These are phyloP conservation scores for Grigorovia humatica DNA, from an alignment of 805 yeast genomes.

Conservation along the genomic window DNA sequence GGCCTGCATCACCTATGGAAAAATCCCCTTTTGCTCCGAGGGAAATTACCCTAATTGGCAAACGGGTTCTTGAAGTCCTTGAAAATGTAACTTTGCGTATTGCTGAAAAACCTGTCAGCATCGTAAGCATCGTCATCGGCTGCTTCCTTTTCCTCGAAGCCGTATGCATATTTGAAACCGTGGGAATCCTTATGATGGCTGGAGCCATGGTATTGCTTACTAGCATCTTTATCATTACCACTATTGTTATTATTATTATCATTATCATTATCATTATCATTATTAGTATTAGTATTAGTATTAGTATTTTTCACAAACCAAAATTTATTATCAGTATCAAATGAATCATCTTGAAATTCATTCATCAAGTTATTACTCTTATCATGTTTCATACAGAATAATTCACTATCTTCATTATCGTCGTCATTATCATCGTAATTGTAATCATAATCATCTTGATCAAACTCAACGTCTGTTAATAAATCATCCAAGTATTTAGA, in stretches of 20 bases:
- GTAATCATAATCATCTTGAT: neutral
- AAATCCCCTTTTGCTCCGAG: neutral
- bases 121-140: neutral
- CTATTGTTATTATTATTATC: neutral
- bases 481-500: conserved; percentile 1
- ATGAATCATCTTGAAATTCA: neutral
- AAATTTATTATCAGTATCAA: neutral
- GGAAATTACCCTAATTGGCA: conserved; percentile 1
- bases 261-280: neutral
- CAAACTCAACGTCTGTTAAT: neutral
- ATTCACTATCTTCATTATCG: neutral
- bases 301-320: conserved; percentile 1
- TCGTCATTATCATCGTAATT: neutral
- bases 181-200: too few species aligned
- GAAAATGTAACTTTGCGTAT: neutral
- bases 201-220: too few species aligned
- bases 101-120: neutral
- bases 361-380: neutral
- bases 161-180: too few species aligned
- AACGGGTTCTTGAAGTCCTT: conserved; percentile 4
- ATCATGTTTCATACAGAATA: neutral
- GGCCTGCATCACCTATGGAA: too few species aligned
- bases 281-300: neutral
- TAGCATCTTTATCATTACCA: too few species aligned
- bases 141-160: too few species aligned